phyloP scores from a whole-genome alignment of 441 rosid species.

The Aquilaria agallochum region DNA sequence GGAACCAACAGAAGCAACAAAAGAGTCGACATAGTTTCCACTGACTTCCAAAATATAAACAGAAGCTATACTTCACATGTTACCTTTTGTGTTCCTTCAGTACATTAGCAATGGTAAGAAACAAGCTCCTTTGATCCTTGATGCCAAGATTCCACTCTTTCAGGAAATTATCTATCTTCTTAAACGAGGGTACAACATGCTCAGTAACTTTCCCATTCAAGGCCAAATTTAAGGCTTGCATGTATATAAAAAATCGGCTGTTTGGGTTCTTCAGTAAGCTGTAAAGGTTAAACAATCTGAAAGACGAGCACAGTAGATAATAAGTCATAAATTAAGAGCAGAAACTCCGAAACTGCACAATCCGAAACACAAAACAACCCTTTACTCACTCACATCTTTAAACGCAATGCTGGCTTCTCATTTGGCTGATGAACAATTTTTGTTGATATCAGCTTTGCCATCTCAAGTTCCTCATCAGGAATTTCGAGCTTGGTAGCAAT shows the following conservation, averaged over 20 bases:
- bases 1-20: slow-evolving; percentile 12
- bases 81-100: slow-evolving; percentile 85
- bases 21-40: not conserved
- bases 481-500: slow-evolving; percentile 61
- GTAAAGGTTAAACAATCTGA: slow-evolving; percentile 94
- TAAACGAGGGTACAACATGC: slow-evolving; percentile 65
- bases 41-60: not conserved
- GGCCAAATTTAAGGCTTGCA: slow-evolving; percentile 72
- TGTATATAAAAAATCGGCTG: slow-evolving; percentile 81
- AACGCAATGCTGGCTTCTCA: slow-evolving; percentile 85
- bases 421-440: slow-evolving; percentile 80
- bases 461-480: slow-evolving; percentile 64
- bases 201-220: slow-evolving; percentile 81
- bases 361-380: not conserved
- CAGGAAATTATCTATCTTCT: slow-evolving; percentile 76
- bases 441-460: slow-evolving; percentile 65
- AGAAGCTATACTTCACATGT: not conserved
- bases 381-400: slow-evolving; percentile 67
- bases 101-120: slow-evolving; percentile 65
- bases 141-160: slow-evolving; percentile 92
- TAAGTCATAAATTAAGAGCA: slow-evolving; percentile 2
- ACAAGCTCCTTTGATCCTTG: slow-evolving; percentile 83
- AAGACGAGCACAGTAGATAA: slow-evolving; percentile 21
- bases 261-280: slow-evolving; percentile 70
- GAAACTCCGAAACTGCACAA: slow-evolving; percentile 4